A percentile compares a stretch with the other conserved stretches of the same genome.
These are phyloP conservation scores for Globisporangium mamillatum DNA, from an alignment of 352 stramenopile genomes.

Conservation along the genomic window DNA sequence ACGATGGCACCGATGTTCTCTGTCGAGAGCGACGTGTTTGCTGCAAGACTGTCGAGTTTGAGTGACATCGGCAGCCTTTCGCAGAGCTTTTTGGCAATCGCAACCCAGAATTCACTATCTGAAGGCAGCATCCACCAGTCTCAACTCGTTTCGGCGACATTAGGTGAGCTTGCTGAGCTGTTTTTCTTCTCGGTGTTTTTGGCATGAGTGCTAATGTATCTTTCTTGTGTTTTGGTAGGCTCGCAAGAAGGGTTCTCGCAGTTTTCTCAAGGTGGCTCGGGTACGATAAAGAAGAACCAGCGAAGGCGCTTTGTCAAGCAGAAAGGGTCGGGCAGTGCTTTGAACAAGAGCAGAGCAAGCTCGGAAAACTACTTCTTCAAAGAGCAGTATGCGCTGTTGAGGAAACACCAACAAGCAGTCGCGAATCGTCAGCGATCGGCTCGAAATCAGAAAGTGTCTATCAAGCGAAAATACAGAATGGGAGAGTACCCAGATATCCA, in stretches of 20 bases:
- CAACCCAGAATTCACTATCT: slow-evolving; percentile 17
- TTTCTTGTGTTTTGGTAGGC: background rate
- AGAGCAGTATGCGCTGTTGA: slow-evolving; percentile 50
- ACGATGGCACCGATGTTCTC: slow-evolving; percentile 80
- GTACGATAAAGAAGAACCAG: background rate
- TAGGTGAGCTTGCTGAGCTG: slow-evolving; percentile 14
- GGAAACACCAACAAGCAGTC: slow-evolving; percentile 54
- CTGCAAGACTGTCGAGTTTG: slow-evolving; percentile 11
- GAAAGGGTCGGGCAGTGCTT: background rate
- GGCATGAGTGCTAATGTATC: background rate
- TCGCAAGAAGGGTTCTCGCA: slow-evolving; percentile 9
- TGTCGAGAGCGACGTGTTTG: slow-evolving; percentile 59
- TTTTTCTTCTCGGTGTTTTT: background rate
- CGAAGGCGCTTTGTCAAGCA: slow-evolving; percentile 33
- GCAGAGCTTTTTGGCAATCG: slow-evolving; percentile 13
- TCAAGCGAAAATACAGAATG: slow-evolving; percentile 64
- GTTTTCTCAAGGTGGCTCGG: background rate
- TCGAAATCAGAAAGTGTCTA: slow-evolving; percentile 50
- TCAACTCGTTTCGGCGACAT: slow-evolving; percentile 35
- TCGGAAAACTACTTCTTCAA: slow-evolving; percentile 57
- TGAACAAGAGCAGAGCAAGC: background rate
- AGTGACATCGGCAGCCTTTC: slow-evolving; percentile 4
- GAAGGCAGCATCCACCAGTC: slow-evolving; percentile 33
- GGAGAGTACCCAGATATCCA: slow-evolving; percentile 82
- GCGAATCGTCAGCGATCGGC: slow-evolving; percentile 43